Base-by-base conservation (phyloP, 164 flowering plant species). In the Nymphaea colorata region DNA sequence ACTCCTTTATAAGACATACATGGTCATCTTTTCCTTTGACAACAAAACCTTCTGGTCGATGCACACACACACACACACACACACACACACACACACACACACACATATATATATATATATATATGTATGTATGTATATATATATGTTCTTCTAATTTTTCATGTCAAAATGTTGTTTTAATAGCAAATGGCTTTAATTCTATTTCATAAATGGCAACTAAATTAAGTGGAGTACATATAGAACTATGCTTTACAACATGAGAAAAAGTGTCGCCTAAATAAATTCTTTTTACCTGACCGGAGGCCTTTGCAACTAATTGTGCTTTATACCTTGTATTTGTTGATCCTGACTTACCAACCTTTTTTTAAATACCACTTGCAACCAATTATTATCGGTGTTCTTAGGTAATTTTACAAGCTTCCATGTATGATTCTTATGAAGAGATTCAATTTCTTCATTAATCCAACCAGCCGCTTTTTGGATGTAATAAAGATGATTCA, bases 391-490 rank as follows among this genome's bases (percentile, higher is more conserved):
- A n/a, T 65, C 43, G 18, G 42, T 42, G 4, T 17, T n/a, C 67
- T 43, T 65, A 10, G 55, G 53, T 17, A 65, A 4, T 42, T 42
- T n/a, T 6, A 43, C 55, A 65, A 42, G 67, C 17, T 43, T 43
- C 17, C 67, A 65, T 5, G 53, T 3, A 17, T 65, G 67, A 15
- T 65, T 65, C 67, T 65, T 65, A 17, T 65, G 67, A 65, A 43
- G 55, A 43, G 4, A 65, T 6, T 65, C 69, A 36, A 68, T 61
- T 16, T 73, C 72, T 51, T 69, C 68, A 43, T 14, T 41, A 25
- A 16, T 42, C 68, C 75, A 73, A n/a, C n/a, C n/a, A 36, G n/a
- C n/a, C 47, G n/a, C 16, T 61, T 61, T n/a, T n/a, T n/a, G n/a
- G n/a, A n/a, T n/a, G n/a, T n/a, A n/a, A n/a, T n/a, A n/a, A n/a